Conservation (phyloP, 2,329 filamentous ascomycete species). For the Bipolaris zeicola region DNA sequence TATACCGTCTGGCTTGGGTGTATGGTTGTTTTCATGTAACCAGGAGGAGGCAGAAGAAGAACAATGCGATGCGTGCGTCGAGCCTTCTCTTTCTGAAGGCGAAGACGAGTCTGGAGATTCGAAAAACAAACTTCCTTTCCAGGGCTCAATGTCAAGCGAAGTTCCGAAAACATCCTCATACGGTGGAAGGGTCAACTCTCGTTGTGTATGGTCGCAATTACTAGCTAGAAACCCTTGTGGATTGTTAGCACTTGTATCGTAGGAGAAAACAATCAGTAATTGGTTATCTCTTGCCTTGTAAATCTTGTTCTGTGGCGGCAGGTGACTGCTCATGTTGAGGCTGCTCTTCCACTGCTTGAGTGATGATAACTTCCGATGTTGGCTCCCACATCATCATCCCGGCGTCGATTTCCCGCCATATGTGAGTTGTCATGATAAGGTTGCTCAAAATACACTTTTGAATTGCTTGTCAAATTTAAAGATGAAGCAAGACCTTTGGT, state of each 20-base stretch:
- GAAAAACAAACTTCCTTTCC: neutral
- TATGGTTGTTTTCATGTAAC: neutral
- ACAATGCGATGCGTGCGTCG: neutral
- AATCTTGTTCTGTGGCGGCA: neutral
- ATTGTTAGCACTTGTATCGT: neutral
- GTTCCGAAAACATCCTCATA: neutral
- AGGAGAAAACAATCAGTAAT: neutral
- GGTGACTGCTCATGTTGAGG: neutral
- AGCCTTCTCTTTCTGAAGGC: neutral
- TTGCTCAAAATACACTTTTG: neutral
- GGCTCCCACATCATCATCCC: slow-evolving; percentile 8
- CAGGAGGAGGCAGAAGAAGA: neutral
- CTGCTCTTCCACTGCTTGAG: neutral
- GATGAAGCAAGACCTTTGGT: neutral
- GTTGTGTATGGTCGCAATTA: neutral
- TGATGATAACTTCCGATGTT: neutral
- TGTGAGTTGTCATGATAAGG: neutral
- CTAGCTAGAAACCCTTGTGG: neutral
- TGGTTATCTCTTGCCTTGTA: neutral
- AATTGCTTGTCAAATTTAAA: neutral
- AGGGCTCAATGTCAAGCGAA: neutral
- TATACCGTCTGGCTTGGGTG: neutral
- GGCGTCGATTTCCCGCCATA: neutral
- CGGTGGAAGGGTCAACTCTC: neutral
- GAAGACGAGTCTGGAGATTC: neutral